A percentile compares a stretch with the other conserved stretches of the same genome.
phyloP scores from a whole-genome alignment of 1,139 yeast species.

The Dujonia santamariae region DNA sequence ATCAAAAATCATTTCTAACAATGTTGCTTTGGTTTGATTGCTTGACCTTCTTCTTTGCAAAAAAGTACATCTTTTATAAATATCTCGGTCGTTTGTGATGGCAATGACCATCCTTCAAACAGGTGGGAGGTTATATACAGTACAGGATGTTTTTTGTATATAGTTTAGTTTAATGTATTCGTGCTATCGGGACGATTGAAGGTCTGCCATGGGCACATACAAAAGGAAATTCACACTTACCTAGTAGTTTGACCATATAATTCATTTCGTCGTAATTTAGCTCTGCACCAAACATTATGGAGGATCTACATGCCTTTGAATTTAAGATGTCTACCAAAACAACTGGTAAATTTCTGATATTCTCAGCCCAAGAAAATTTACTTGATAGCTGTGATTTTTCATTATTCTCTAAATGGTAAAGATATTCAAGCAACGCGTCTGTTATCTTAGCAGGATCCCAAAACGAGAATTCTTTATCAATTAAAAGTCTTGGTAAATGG shows the following conservation, averaged over 20 bases:
- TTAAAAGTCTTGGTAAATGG: slow-evolving; percentile 38
- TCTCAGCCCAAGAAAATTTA: slow-evolving; percentile 2
- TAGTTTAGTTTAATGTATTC: no score
- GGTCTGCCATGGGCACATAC: slow-evolving; percentile 91
- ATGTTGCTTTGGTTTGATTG: no score
- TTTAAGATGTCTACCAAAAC: slow-evolving; percentile 49
- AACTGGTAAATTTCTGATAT: slow-evolving; percentile 38
- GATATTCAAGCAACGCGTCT: background rate
- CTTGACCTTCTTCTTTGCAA: no score
- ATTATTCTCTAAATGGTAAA: background rate
- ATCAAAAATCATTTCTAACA: background rate
- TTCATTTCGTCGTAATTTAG: slow-evolving; percentile 44
- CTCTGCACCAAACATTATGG: slow-evolving; percentile 70
- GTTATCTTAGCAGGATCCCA: background rate
- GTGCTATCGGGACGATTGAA: slow-evolving; percentile 56
- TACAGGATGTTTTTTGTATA: no score
- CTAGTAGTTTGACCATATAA: slow-evolving; percentile 37
- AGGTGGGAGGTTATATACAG: no score
- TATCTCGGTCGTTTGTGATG: no score
- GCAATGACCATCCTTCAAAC: no score
- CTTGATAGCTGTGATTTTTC: background rate
- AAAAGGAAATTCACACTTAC: slow-evolving; percentile 59
- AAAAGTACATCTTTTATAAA: no score
- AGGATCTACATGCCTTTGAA: slow-evolving; percentile 67
- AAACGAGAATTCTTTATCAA: background rate